Evolutionary conservation across 805 yeast species (phyloP), one percentile per base, ranked within the genome.

Genomic region (Candida hungchunana): DNA sequence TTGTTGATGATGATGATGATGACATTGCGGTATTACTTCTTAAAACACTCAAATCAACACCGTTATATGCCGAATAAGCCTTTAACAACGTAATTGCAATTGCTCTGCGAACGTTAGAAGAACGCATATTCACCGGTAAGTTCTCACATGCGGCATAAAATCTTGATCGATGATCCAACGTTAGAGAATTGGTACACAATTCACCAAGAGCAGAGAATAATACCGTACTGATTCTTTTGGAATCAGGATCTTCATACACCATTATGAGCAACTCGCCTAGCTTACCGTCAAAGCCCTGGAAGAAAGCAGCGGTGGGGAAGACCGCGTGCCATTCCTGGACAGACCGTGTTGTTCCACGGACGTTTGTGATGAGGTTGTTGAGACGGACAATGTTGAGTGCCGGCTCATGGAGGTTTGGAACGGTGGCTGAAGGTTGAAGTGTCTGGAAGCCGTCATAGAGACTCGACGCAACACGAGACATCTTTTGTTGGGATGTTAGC

Each of bases 61-160:
- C 64, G 50, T 55, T 70, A 46, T 86, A 54, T 18, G 71, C 64
- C 3, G 86, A 77, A 52, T 69, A 87, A 17, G 85, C 75, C 47
- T 83, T 73, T 41, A 89, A 62, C 15, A 74, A 60, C 1, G 93
- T 69, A 4, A 88, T 76, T 0, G 97, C 96, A 25, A 89, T 64
- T 0, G 90, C 80, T 42, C 75, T 70, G 44, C 94, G 70, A 2
- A 81, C 84, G 31, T 76, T 77, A 8, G 84, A 74, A 5, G 63
- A 55, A 43, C 67, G 65, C 48, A 69, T 67, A 9, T 66, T 58
- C 0, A 64, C 63, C 0, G 69, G 54, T 30, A 90, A 62, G 49
- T 86, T 87, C 49, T 78, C 74, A 46, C 89, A 74, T 1, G 95
- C 93, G 2, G 83, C 88, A 62, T 73, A 85, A 55, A 77, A 90